These are phyloP conservation scores for Zea luxurians DNA, from an alignment of 176 grass and related monocot genomes.

Conservation along the genomic window DNA sequence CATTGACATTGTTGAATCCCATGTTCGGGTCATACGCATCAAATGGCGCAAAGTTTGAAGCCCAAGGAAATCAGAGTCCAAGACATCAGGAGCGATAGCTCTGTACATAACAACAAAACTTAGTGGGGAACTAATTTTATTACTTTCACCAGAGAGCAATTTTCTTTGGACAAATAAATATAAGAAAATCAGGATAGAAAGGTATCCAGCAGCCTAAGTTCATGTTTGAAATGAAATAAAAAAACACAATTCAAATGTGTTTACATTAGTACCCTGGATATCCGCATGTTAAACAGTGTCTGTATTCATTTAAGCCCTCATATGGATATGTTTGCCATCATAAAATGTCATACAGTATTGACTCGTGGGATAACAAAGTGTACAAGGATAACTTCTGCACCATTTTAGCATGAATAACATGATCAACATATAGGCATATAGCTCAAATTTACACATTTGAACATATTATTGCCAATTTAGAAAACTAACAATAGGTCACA, in stretches of 20 bases:
- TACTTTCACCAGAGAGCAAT: neutral
- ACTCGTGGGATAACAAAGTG: neutral
- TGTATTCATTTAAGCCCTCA: neutral
- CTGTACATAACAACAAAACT: conserved; percentile 44
- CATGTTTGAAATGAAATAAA: conserved; percentile 28
- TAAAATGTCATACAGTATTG: neutral
- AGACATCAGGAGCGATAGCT: conserved; percentile 86
- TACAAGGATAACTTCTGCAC: neutral
- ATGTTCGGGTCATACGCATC: conserved; percentile 98
- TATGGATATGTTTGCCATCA: conserved; percentile 4
- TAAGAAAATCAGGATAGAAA: conserved; percentile 2
- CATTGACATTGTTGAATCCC: conserved; percentile 99
- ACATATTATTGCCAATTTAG: neutral
- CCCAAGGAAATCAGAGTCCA: conserved; percentile 89
- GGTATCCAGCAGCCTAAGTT: conserved; percentile 5
- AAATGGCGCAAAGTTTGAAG: conserved; percentile 91
- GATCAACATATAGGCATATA: neutral
- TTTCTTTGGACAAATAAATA: conserved; percentile 16
- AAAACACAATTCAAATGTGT: conserved; percentile 1
- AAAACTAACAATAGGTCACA: neutral
- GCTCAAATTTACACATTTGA: neutral
- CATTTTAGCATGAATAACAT: conserved; percentile 18
- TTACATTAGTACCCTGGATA: neutral
- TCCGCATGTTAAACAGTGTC: neutral
- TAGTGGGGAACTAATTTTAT: neutral